Base-by-base conservation (phyloP, 345 rosid genomes). In the Boechera divaricarpa region DNA sequence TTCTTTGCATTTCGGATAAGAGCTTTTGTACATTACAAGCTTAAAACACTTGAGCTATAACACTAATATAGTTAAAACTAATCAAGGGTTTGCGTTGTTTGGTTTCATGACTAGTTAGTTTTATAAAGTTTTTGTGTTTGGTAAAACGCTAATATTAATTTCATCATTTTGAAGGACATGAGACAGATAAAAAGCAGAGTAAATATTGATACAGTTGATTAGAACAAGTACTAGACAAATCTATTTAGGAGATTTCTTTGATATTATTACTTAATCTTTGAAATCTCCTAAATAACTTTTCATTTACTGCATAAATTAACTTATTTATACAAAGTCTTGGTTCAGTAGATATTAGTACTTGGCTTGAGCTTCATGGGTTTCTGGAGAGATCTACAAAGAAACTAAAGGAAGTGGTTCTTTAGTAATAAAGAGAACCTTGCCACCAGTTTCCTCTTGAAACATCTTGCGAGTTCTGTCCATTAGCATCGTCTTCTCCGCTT, bases 371-470 rank as follows among this genome's bases (percentile, higher is more conserved):
- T 77, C 60, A 45, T 35, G 45, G 56, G 57, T 21, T 62, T 33
- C 10, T 53, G 70, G 49, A 54, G 16, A 70, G 66, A 77, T 77
- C 35, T 77, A 77, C 60, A 70, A 54, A 39, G 59, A 29, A 70
- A 48, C 66, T 70, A 44, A 12, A 28, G 72, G 38, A 38, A 47
- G 62, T 31, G 76, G 64, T 72, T 56, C 72, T 77, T 84, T 87
- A 92, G 79, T 92, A 94, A 85, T 94, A 94, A 72, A 94, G 95
- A 11, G 98, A 92, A 84, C 98, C 98, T 85, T 90, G 88, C 98
- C 98, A 94, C 98, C 98, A 94, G 69, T 94, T 92, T 79, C 97
- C 98, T 83, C 98, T 89, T 18, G 97, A 88, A 41, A 86, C 98
- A 83, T 81, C 85, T 21, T 80, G 81, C 2, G 94, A 79, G 73